Conservation (phyloP, 2,329 filamentous ascomycete species). For the Gaeumannomyces sp. region DNA sequence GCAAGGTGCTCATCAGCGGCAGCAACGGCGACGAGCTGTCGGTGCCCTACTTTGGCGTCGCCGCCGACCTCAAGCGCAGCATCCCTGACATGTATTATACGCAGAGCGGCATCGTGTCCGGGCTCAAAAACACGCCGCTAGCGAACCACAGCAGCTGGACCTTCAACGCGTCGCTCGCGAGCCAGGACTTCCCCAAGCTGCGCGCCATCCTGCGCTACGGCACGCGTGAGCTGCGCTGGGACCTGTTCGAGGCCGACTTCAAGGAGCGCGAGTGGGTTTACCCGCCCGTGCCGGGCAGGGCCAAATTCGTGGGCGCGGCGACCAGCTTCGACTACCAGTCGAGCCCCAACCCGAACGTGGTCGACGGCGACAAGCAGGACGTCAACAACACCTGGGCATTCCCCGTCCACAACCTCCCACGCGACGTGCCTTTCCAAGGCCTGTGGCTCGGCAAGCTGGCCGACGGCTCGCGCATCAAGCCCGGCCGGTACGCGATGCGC, state of each 20-base stretch:
- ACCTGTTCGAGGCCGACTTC: constrained; percentile 21
- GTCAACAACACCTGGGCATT: constrained; percentile 13
- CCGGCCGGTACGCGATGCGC: constrained; percentile 25
- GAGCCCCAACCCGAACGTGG: background rate
- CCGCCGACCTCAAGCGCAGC: constrained; percentile 12
- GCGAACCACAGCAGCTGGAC: constrained; percentile 8
- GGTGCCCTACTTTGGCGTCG: constrained; percentile 24
- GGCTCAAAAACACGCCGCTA: constrained; percentile 5
- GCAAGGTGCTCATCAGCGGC: constrained; percentile 25
- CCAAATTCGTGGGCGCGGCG: constrained; percentile 19
- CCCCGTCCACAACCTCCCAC: constrained; percentile 17
- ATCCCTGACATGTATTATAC: constrained; percentile 16
- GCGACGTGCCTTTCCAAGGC: constrained; percentile 14
- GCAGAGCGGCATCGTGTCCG: constrained; percentile 9
- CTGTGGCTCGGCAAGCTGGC: constrained; percentile 16
- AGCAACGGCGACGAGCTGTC: constrained; percentile 26
- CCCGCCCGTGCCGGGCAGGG: constrained; percentile 20
- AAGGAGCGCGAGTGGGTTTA: constrained; percentile 19
- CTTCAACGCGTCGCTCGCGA: constrained; percentile 20
- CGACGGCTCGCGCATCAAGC: constrained; percentile 25
- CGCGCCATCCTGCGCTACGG: constrained; percentile 21
- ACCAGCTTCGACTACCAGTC: constrained; percentile 11
- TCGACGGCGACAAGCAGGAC: constrained; percentile 10
- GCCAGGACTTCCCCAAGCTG: constrained; percentile 24
- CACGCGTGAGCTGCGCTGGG: constrained; percentile 23